Percentiles rank a stretch among this genome's conserved stretches.
Conservation (phyloP, 2,329 filamentous ascomycete species). For the Nectriaceae sp. region DNA sequence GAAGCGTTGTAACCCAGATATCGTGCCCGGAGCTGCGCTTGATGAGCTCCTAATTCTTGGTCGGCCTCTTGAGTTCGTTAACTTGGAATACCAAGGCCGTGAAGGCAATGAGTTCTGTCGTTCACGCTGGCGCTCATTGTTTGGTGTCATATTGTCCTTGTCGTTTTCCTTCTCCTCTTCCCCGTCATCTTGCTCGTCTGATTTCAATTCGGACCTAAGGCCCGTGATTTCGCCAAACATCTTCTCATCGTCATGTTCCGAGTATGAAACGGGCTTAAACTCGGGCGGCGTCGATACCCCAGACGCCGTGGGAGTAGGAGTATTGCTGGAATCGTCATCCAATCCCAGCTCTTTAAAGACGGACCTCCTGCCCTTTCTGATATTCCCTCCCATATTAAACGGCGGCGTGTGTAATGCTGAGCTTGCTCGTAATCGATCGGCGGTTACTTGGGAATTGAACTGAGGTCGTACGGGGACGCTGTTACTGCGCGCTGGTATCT, state of each 20-base stretch:
- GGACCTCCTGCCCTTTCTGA: conserved; percentile 52
- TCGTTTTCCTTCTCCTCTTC: conserved; percentile 8
- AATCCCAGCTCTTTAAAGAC: conserved; percentile 55
- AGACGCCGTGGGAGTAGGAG: conserved; percentile 15
- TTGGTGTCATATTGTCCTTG: conserved; percentile 2
- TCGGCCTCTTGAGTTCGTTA: conserved; percentile 39
- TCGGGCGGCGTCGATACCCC: too few species aligned
- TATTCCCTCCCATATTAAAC: conserved; percentile 46
- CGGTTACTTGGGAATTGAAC: conserved; percentile 53
- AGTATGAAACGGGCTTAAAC: conserved; percentile 13
- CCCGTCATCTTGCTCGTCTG: conserved; percentile 4
- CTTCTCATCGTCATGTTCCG: conserved; percentile 30
- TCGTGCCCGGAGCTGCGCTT: conserved; percentile 43
- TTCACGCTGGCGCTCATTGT: conserved; percentile 8
- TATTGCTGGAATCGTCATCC: conserved; percentile 35
- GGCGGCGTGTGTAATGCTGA: conserved; percentile 39
- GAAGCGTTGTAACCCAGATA: conserved; percentile 45
- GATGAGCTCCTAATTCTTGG: conserved; percentile 46
- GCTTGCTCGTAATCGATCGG: conserved; percentile 53
- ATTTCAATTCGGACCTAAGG: conserved; percentile 6
- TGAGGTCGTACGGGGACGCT: conserved; percentile 40
- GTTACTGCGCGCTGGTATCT: conserved; percentile 10
- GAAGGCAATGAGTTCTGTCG: conserved; percentile 22
- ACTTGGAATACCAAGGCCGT: conserved; percentile 47
- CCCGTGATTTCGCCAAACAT: conserved; percentile 33